Evolutionary conservation across 169 alveolate species (phyloP), one percentile per base, ranked within the genome.

Genomic region (Eimeria praecox): DNA sequence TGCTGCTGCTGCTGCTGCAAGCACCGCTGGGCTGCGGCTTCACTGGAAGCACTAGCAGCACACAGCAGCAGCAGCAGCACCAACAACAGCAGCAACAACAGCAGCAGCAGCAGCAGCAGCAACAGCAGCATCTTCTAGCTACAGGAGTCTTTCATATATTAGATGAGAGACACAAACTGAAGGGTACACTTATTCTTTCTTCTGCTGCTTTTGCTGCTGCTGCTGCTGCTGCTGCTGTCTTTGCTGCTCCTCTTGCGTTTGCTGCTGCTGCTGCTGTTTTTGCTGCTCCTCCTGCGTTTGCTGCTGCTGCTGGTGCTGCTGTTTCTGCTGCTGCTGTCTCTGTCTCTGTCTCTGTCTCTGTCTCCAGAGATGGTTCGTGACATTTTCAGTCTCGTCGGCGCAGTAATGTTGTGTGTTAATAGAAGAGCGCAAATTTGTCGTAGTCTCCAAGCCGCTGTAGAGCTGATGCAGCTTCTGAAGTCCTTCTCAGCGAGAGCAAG

Each of bases 341-440:
- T 77, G 87, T 59, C 40, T 56, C 87, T 35, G 87, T 59, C 49
- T 69, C 69, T 42, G 64, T 38, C 3, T 59, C n/a, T 40, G n/a
- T 59, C 59, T 62, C 24, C 91, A 78, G 92, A 42, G 40, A 59
- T 80, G 93, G 86, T 83, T 62, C 88, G 27, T 10, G 94, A 93
- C 71, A 59, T 93, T 35, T 69, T 93, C 27, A 78, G 93, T 35
- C 82, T 93, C n/a, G 96, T 93, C 35, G 94, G 90, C 52, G 96
- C 94, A 40, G 94, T 93, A 38, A 59, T 93, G 96, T 59, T 93
- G 66, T 87, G 94, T 4, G 96, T 93, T 33, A 93, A 93, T 40
- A 83, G 96, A 0, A 83, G 96, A 4, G 93, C 96, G 0, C 96
- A 93, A 80, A 49, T 92, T 42, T 78, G 96, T 46, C 86, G 96